Percentiles rank a stretch among this genome's conserved stretches.
Evolutionary conservation across 2,329 filamentous ascomycete genomes (phyloP).

Genomic region (Cercospora citrullina): DNA sequence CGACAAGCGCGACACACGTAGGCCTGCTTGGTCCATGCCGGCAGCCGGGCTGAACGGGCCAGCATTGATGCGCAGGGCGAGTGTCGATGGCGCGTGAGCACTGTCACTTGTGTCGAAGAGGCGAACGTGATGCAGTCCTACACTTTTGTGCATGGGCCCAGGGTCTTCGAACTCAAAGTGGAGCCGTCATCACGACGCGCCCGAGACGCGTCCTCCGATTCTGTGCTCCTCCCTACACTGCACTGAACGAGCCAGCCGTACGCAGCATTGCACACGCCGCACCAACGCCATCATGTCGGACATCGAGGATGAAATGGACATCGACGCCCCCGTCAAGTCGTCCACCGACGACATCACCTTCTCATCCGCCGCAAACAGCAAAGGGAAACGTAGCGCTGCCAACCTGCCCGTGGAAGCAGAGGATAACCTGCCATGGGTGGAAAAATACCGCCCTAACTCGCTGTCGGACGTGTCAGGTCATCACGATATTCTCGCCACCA

Average conservation of each 20-base stretch:
- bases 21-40: conserved; percentile 26
- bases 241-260: not conserved
- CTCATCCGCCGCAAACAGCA: conserved; percentile 68
- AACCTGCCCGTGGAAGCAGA: conserved; percentile 93
- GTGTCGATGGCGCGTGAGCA: not conserved
- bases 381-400: conserved; percentile 88
- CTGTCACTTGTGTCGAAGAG: not conserved
- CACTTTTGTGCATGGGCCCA: conserved; percentile 3
- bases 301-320: conserved; percentile 64
- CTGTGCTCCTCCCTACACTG: not conserved
- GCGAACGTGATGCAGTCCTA: not conserved
- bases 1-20: conserved; percentile 28
- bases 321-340: conserved; percentile 54
- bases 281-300: conserved; percentile 51
- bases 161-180: conserved; percentile 1
- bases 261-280: not conserved
- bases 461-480: conserved; percentile 93
- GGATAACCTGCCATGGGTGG: conserved; percentile 94
- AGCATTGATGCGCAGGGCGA: conserved; percentile 21
- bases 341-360: conserved; percentile 59
- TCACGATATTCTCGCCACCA: conserved; percentile 93
- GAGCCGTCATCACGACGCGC: conserved; percentile 10
- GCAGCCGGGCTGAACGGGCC: conserved; percentile 18
- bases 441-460: conserved; percentile 90
- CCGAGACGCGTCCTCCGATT: conserved; percentile 9